These are phyloP conservation scores for Fusarium coffeatum DNA, from an alignment of 2,329 filamentous ascomycete species.

Conservation along the genomic window DNA sequence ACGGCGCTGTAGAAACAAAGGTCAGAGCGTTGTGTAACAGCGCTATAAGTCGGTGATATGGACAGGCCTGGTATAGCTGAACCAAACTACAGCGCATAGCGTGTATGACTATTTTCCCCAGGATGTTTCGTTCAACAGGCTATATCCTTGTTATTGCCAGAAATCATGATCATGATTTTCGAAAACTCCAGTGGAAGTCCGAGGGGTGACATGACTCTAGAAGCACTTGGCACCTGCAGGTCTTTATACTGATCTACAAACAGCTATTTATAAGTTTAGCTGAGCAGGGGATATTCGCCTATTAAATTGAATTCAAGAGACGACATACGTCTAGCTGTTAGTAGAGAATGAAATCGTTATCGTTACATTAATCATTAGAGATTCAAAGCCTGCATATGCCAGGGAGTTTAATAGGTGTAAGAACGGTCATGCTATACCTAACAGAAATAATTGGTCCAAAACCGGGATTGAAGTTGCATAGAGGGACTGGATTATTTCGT, in stretches of 20 bases:
- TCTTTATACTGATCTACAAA: neutral
- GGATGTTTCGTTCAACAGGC: neutral
- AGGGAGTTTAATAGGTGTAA: neutral
- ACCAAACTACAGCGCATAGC: slow-evolving; percentile 5
- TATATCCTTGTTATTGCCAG: slow-evolving; percentile 3
- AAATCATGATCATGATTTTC: neutral
- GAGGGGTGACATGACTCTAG: neutral
- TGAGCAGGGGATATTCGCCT: neutral
- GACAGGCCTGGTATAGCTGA: slow-evolving; percentile 19
- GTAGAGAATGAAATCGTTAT: neutral
- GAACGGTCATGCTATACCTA: neutral
- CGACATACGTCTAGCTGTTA: neutral
- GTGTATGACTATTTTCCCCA: neutral
- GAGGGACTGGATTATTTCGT: neutral
- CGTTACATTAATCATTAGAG: neutral
- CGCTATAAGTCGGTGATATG: slow-evolving; percentile 16
- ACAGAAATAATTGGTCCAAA: neutral
- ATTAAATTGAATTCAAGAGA: neutral
- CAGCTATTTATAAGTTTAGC: neutral
- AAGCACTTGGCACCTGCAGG: neutral
- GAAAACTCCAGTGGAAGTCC: neutral
- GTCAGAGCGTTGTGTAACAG: neutral
- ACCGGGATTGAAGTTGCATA: neutral
- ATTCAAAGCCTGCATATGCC: neutral
- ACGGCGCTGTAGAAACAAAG: neutral